phyloP scores from a whole-genome alignment of 768 basidiomycete species.

The Flagelloscypha sp. region DNA sequence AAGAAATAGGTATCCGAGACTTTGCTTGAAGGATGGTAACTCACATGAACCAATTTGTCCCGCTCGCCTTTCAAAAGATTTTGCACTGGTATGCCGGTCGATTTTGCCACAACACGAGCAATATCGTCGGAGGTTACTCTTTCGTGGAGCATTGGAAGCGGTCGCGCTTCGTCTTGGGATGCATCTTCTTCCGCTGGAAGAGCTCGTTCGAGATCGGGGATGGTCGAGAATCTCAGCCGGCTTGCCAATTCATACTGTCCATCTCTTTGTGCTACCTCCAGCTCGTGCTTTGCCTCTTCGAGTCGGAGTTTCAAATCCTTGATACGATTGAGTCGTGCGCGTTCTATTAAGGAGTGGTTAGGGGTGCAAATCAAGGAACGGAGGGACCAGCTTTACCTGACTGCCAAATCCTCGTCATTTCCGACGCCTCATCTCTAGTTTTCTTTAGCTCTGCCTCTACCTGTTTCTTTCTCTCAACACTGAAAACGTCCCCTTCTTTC shows the following conservation, averaged over 20 bases:
- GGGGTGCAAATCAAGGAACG: neutral
- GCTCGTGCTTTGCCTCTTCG: constrained; percentile 76
- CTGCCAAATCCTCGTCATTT: constrained; percentile 63
- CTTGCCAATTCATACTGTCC: constrained; percentile 83
- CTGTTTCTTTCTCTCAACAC: constrained; percentile 58
- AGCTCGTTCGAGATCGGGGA: constrained; percentile 70
- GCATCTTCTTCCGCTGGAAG: constrained; percentile 54
- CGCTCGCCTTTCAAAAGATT: constrained; percentile 83
- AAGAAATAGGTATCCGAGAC: constrained; percentile 2
- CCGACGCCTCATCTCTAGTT: constrained; percentile 56
- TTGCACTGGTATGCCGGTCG: constrained; percentile 87
- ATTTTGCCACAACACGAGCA: constrained; percentile 76
- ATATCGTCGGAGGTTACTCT: constrained; percentile 87
- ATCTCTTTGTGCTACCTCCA: constrained; percentile 83
- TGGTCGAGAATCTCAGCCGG: constrained; percentile 74
- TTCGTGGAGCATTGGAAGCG: constrained; percentile 69
- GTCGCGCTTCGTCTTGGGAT: constrained; percentile 33
- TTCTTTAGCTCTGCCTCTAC: constrained; percentile 55
- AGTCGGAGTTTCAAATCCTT: constrained; percentile 68
- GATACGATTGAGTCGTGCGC: constrained; percentile 56
- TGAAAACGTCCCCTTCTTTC: constrained; percentile 81
- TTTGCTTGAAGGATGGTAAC: constrained; percentile 16
- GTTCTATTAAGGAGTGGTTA: constrained; percentile 35
- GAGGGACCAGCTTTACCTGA: constrained; percentile 37
- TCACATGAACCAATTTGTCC: constrained; percentile 80